These are phyloP conservation scores for Fusarium incarnatum DNA, from an alignment of 2,329 filamentous ascomycete genomes.

Conservation along the genomic window DNA sequence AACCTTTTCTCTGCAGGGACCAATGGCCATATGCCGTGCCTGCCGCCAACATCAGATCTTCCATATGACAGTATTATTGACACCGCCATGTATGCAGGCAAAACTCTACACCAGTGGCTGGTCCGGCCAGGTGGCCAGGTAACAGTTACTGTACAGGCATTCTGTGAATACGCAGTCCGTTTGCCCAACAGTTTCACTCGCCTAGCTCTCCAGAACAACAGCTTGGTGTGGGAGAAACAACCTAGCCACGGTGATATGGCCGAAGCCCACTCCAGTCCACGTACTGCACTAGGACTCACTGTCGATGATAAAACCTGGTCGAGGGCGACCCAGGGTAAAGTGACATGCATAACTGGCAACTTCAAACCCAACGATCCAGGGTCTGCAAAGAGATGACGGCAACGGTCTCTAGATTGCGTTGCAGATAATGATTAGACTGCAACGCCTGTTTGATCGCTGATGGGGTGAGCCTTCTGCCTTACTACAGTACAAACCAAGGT, in stretches of 20 bases:
- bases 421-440: neutral
- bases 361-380: conserved; percentile 2
- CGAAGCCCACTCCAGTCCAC: neutral
- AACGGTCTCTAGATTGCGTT: conserved; percentile 9
- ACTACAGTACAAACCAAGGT: conserved; percentile 1
- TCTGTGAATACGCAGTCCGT: neutral
- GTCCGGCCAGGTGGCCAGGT: neutral
- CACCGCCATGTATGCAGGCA: conserved; percentile 8
- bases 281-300: neutral
- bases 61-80: neutral
- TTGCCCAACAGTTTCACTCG: neutral
- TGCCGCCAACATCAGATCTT: neutral
- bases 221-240: neutral
- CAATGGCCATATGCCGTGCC: neutral
- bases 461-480: neutral
- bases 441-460: conserved; percentile 14
- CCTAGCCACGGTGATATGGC: neutral
- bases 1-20: neutral
- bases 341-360: conserved; percentile 35
- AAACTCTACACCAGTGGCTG: neutral
- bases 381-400: conserved; percentile 24
- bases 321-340: conserved; percentile 12
- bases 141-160: neutral
- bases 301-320: conserved; percentile 6
- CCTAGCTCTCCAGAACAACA: neutral